Conservation (phyloP, 1,284 basidiomycete genomes). For the Melampsora americana region DNA sequence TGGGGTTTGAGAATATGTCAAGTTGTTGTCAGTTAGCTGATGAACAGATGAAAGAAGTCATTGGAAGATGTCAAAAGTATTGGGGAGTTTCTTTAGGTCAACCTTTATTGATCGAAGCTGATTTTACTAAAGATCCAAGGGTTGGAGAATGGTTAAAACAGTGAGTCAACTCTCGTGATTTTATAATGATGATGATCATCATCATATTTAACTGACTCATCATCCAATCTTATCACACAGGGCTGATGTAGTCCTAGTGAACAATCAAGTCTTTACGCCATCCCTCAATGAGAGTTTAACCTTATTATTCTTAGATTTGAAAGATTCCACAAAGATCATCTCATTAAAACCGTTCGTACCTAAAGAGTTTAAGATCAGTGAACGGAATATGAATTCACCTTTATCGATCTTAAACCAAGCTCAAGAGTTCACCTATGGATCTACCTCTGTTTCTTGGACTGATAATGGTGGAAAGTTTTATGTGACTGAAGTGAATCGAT, state of each 20-base stretch:
- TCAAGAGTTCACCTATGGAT: background rate
- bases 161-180: too few relatives aligned
- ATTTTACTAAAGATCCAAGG: conserved; percentile 56
- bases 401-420: conserved; percentile 22
- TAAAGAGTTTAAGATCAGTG: conserved; percentile 58
- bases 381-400: conserved; percentile 23
- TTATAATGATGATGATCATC: background rate
- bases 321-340: conserved; percentile 59
- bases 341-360: conserved; percentile 60
- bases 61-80: conserved; percentile 57
- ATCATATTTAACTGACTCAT: background rate
- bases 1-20: conserved; percentile 60
- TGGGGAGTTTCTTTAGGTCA: conserved; percentile 58
- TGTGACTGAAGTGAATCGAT: conserved; percentile 15
- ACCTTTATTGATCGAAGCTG: conserved; percentile 58
- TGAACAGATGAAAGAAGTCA: conserved; percentile 58
- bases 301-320: conserved; percentile 61
- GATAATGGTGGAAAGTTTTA: conserved; percentile 32
- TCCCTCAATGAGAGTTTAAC: conserved; percentile 59
- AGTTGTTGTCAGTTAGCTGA: conserved; percentile 58
- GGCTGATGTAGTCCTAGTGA: conserved; percentile 61
- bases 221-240: conserved; percentile 51
- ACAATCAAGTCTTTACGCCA: conserved; percentile 61
- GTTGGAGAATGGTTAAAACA: conserved; percentile 49
- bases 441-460: conserved; percentile 22